Evolutionary conservation across 2,329 filamentous ascomycete species (phyloP).

Genomic region (Colletotrichum magnum): DNA sequence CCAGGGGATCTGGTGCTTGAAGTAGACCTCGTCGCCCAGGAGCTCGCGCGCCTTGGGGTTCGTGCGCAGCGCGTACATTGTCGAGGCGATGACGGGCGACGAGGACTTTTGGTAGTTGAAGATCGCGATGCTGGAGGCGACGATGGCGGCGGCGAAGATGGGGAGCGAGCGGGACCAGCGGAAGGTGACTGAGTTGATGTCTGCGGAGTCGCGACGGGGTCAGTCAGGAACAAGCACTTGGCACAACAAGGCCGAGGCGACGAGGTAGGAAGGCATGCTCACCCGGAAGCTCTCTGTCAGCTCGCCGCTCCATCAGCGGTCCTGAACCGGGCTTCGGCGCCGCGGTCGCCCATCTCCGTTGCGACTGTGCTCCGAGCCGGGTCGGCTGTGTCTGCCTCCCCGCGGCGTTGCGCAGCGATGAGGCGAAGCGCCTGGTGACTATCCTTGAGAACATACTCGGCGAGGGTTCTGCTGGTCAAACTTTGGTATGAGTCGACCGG

Average conservation of each 20-base stretch:
- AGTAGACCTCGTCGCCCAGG: constrained; percentile 91
- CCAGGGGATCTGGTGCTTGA: constrained; percentile 84
- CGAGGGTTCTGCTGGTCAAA: background rate
- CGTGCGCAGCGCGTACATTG: constrained; percentile 92
- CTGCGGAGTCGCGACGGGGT: constrained; percentile 44
- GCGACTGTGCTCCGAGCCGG: constrained; percentile 41
- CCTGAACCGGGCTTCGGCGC: constrained; percentile 73
- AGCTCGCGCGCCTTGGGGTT: constrained; percentile 80
- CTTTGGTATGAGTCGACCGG: background rate
- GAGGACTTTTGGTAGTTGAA: constrained; percentile 99
- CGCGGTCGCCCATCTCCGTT: constrained; percentile 65
- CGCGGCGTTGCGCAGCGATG: constrained; percentile 25
- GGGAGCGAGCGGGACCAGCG: constrained; percentile 83
- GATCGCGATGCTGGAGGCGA: constrained; percentile 82
- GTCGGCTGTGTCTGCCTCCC: constrained; percentile 19
- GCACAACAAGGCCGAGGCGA: background rate
- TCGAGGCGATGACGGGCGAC: constrained; percentile 87
- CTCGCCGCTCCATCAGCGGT: constrained; percentile 74
- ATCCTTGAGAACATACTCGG: constrained; percentile 34
- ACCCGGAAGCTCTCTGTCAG: constrained; percentile 78
- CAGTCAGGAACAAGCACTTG: background rate
- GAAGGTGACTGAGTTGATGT: constrained; percentile 61
- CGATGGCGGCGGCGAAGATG: constrained; percentile 82
- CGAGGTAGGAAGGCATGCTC: constrained; percentile 40
- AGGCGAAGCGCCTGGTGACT: constrained; percentile 33